Percentiles rank a stretch among this genome's conserved stretches.
phyloP scores from a whole-genome alignment of 177 flowering plant species.

The Vitis hybrid region DNA sequence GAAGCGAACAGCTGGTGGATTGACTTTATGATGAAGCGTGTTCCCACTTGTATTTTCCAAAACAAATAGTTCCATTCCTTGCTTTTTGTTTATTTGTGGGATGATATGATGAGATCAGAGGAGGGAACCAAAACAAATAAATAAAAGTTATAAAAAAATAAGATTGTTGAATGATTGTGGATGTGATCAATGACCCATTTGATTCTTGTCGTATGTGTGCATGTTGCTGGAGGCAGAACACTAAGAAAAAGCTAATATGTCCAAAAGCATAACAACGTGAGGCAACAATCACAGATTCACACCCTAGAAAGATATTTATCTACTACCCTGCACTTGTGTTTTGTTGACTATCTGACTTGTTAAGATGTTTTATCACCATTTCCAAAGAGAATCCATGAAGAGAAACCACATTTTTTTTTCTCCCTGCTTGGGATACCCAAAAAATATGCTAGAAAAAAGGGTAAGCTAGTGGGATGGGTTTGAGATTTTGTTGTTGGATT shows the following conservation, averaged over 20 bases:
- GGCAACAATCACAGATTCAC: not conserved
- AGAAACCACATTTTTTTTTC: too few relatives aligned
- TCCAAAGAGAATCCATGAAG: too few relatives aligned
- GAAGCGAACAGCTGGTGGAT: slow-evolving; percentile 21
- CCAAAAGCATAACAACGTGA: not conserved
- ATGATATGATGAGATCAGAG: too few relatives aligned
- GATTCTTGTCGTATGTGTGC: not conserved
- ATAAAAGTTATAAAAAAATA: not conserved
- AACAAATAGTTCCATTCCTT: not conserved
- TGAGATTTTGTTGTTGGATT: too few relatives aligned
- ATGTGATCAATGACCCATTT: not conserved
- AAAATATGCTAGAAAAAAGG: too few relatives aligned
- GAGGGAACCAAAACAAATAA: too few relatives aligned
- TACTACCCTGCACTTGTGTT: too few relatives aligned
- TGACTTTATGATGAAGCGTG: slow-evolving; percentile 15
- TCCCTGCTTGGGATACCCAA: too few relatives aligned
- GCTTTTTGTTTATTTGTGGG: slow-evolving; percentile 8
- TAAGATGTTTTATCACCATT: too few relatives aligned
- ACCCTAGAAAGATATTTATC: too few relatives aligned
- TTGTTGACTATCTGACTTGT: too few relatives aligned
- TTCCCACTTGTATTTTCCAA: slow-evolving; percentile 1
- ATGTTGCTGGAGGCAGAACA: not conserved
- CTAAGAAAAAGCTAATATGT: not conserved
- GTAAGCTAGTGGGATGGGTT: too few relatives aligned
- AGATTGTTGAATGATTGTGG: slow-evolving; percentile 8